Evolutionary conservation across 495 filamentous ascomycete species (phyloP).

Genomic region (Lophiotrema nucula): DNA sequence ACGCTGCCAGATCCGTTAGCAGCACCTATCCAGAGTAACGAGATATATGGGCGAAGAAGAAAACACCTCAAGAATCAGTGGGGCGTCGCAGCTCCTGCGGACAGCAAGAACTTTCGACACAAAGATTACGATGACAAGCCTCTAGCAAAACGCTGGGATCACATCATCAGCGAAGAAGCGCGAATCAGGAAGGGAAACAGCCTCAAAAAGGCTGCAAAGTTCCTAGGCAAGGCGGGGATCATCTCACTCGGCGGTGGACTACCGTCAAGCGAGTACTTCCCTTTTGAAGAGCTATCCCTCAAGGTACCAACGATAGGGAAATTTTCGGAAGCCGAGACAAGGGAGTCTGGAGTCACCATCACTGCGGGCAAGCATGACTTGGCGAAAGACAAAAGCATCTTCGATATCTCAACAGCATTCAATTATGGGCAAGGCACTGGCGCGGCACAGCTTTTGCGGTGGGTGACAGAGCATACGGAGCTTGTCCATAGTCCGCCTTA

Average conservation of each 20-base stretch:
- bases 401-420: constrained; percentile 76
- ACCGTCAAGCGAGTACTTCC: constrained; percentile 86
- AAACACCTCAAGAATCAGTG: constrained; percentile 66
- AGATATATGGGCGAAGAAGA: constrained; percentile 64
- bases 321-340: constrained; percentile 67
- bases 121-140: constrained; percentile 66
- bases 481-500: constrained; percentile 74
- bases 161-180: constrained; percentile 59
- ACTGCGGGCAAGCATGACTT: constrained; percentile 80
- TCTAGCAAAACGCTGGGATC: constrained; percentile 79
- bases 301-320: constrained; percentile 65
- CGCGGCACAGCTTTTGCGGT: constrained; percentile 81
- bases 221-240: constrained; percentile 66
- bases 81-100: constrained; percentile 72
- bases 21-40: constrained; percentile 50
- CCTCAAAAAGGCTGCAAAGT: constrained; percentile 76
- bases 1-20: constrained; percentile 62
- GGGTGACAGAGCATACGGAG: constrained; percentile 89
- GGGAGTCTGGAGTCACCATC: constrained; percentile 43
- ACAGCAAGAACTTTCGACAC: constrained; percentile 83
- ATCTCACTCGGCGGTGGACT: constrained; percentile 93
- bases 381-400: constrained; percentile 60
- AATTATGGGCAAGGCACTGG: constrained; percentile 90
- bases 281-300: constrained; percentile 66
- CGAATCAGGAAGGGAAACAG: constrained; percentile 36